These are phyloP conservation scores for Lipomyces spencermartinsiae DNA, from an alignment of 805 yeast species.

Conservation along the genomic window DNA sequence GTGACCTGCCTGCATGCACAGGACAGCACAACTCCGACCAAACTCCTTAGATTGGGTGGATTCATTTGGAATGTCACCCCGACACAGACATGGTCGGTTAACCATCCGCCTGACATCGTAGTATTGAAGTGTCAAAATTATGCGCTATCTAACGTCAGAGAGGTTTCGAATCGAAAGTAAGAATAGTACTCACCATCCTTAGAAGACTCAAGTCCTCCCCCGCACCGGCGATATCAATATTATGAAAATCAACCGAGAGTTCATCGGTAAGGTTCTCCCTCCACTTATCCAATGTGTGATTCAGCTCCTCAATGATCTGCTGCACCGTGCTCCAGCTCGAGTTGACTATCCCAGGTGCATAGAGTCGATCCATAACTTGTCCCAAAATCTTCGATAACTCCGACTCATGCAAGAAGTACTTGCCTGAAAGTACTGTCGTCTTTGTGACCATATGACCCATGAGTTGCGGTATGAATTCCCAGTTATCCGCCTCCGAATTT, in stretches of 20 bases:
- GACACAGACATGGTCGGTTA: constrained; percentile 31
- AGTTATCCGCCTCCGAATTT: constrained; percentile 26
- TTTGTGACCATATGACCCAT: neutral
- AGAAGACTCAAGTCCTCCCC: constrained; percentile 18
- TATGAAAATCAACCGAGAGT: constrained; percentile 7
- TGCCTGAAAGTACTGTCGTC: constrained; percentile 9
- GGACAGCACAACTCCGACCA: constrained; percentile 11
- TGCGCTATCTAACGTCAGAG: constrained; percentile 12
- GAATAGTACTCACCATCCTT: constrained; percentile 18
- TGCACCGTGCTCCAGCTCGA: constrained; percentile 18
- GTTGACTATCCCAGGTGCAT: constrained; percentile 23
- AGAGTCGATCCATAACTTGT: constrained; percentile 27
- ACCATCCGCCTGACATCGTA: constrained; percentile 24
- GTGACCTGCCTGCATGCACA: constrained; percentile 31
- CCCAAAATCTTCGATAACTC: constrained; percentile 23
- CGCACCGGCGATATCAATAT: neutral
- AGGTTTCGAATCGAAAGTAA: neutral
- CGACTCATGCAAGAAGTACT: constrained; percentile 22
- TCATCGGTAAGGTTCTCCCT: constrained; percentile 14
- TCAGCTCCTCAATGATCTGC: constrained; percentile 21
- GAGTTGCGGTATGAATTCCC: constrained; percentile 23
- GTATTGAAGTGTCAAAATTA: constrained; percentile 15
- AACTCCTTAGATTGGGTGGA: constrained; percentile 22
- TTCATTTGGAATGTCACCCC: constrained; percentile 24
- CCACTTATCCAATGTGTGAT: constrained; percentile 20